Base-by-base conservation (phyloP, 2,329 filamentous ascomycete species). In the Lasiodiplodia gonubiensis region DNA sequence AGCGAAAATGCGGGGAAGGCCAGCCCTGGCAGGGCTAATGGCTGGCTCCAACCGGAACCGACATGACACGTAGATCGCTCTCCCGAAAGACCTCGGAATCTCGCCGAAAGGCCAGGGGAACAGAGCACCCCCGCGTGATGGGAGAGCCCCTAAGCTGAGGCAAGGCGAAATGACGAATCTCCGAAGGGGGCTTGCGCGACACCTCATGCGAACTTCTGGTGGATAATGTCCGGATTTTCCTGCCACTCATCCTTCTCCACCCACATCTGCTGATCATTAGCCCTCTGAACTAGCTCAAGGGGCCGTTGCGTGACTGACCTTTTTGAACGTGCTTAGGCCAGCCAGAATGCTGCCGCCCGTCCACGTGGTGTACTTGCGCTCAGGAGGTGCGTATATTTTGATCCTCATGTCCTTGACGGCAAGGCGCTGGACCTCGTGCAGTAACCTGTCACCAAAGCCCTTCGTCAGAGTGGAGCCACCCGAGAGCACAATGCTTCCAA, bases 231-330 rank as follows among this genome's bases (percentile, higher is more conserved):
- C 21, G 95, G 95, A 78, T 99, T 97, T 86, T 99, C 95, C 79
- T 99, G 95, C 95, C 95, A 99, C 84, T 99, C 95, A 77, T 98
- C 95, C 78, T 97, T 94, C 81, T 93, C 97, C 76, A 99, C 95
- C 93, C 95, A 98, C 95, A 99, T 99, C 94, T 97, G 78, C 67
- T 70, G 39, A 61, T 69, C 72, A 74, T 78, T 72, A 79, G 76
- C 71, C 52, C 69, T 70, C 39, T 67, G 48, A 35, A 37, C 46
- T 57, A 54, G 51, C 42, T 35, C 37, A 66, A 57, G 37, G 51
- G 64, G 64, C 18, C 1, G 23, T 39, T 42, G 49, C 66, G 51
- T n/a, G 48, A 42, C 66, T 78, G 80, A 95, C 93, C 91, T 98
- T 99, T 84, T 94, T 90, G 83, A 99, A 99, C 66, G 95, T 99